Evolutionary conservation across 106 monocot species (phyloP), one percentile per base, ranked within the genome.

Genomic region (Iris macrosiphon): DNA sequence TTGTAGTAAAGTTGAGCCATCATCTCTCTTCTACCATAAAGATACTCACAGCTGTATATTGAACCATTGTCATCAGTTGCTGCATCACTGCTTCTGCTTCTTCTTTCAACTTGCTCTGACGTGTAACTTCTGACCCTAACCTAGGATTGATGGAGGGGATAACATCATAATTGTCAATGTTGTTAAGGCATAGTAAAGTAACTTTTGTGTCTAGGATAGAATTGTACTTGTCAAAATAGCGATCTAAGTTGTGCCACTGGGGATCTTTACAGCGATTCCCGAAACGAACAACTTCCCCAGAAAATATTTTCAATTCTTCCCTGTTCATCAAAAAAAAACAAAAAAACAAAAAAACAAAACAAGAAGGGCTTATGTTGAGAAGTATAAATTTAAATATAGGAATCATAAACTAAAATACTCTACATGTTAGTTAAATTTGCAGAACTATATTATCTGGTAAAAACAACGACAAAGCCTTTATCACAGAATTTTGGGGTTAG

Each of bases 241-340:
- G 67, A 14, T 81, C 84, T 49, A 90, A 69, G 38, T 85, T 85
- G 68, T 90, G 89, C 89, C 89, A 90, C 38, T 90, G 84, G 48
- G 89, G 89, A 72, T 90, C 84, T 63, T 90, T 90, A 62, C 84
- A 90, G 33, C 81, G 89, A 66, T 85, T 84, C 69, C 89, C 89
- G 63, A 90, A 90, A 19, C 89, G 80, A 28, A 84, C 69, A 39
- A 89, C 84, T 56, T 89, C 89, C 55, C 63, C 75, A 21, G 77
- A 74, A 62, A 89, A 89, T 28, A 89, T 71, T 63, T 81, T 88
- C 46, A 93, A 61, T 61, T 93, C 93, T 61, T 88, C 93, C 77
- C 93, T 93, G 71, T 49, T 40, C 59, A 67, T 32, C 37, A 60
- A 53, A 75, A 27, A 20, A 16, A 9, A 35, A 45, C 22, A 20